Conservation (phyloP, 2,329 filamentous ascomycete species). For the Penicillium janthinellum region DNA sequence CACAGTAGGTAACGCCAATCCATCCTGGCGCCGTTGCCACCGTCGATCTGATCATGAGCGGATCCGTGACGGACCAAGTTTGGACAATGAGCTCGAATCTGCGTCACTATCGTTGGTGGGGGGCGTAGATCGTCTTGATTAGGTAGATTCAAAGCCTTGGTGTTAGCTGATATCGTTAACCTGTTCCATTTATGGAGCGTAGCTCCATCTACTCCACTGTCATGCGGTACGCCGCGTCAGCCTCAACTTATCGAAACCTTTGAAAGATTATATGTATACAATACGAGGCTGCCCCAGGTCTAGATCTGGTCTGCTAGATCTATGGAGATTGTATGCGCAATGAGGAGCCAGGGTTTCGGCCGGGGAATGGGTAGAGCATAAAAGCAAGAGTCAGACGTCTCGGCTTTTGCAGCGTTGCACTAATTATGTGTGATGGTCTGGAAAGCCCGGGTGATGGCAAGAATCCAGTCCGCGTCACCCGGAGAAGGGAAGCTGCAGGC, state of each 20-base stretch:
- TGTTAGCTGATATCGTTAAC: not conserved
- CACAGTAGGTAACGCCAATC: not conserved
- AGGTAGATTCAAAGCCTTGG: not conserved
- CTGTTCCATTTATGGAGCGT: not conserved
- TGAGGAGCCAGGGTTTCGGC: not conserved
- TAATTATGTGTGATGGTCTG: not conserved
- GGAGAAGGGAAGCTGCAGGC: not conserved
- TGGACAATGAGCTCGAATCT: not conserved
- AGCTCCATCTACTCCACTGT: not conserved
- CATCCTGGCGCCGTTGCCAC: not conserved
- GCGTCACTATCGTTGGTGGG: not conserved
- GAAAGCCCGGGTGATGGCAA: not conserved
- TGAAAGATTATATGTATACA: too few relatives aligned
- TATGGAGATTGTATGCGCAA: not conserved
- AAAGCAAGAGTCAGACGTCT: not conserved
- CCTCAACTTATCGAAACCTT: not conserved
- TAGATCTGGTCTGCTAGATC: not conserved
- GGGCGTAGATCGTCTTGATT: not conserved
- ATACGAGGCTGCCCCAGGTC: not conserved
- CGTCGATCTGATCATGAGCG: constrained; percentile 9
- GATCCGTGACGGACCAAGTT: not conserved
- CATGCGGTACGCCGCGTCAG: not conserved
- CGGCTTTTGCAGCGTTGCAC: not conserved
- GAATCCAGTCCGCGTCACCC: not conserved
- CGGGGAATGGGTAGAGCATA: not conserved